phyloP scores from a whole-genome alignment of 352 stramenopile species.

The Halophytophthora polymorphica region DNA sequence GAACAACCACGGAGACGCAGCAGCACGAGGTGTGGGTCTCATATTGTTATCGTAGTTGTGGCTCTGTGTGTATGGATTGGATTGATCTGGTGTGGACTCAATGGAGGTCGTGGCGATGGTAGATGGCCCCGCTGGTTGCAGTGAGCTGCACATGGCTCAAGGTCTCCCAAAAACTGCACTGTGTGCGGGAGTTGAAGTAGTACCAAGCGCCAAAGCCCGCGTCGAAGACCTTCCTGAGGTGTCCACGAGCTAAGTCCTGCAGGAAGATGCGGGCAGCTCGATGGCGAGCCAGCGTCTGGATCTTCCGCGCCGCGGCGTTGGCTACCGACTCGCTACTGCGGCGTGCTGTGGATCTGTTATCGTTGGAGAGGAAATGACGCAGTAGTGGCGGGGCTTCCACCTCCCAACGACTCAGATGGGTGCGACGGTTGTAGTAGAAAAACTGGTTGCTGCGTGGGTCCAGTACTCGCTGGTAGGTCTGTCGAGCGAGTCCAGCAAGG shows the following conservation, averaged over 20 bases:
- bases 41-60: neutral
- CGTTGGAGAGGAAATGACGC: slow-evolving; percentile 1
- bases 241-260: slow-evolving; percentile 29
- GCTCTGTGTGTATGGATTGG: neutral
- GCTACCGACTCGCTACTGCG: slow-evolving; percentile 1
- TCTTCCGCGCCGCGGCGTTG: slow-evolving; percentile 24
- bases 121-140: slow-evolving; percentile 17
- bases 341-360: neutral
- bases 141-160: slow-evolving; percentile 25
- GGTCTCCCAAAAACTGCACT: slow-evolving; percentile 53
- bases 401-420: slow-evolving; percentile 29
- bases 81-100: neutral
- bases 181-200: slow-evolving; percentile 52
- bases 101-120: slow-evolving; percentile 3
- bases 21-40: neutral
- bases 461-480: slow-evolving; percentile 29
- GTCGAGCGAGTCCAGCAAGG: slow-evolving; percentile 23
- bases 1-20: slow-evolving; percentile 7
- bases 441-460: slow-evolving; percentile 31
- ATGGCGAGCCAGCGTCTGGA: slow-evolving; percentile 38
- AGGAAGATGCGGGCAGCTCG: slow-evolving; percentile 33
- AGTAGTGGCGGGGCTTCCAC: slow-evolving; percentile 25
- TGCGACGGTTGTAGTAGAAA: slow-evolving; percentile 50
- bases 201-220: slow-evolving; percentile 43
- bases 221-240: slow-evolving; percentile 44